Evolutionary conservation across 129 eudicot species (phyloP).

Genomic region (Pulicaria dysenterica): DNA sequence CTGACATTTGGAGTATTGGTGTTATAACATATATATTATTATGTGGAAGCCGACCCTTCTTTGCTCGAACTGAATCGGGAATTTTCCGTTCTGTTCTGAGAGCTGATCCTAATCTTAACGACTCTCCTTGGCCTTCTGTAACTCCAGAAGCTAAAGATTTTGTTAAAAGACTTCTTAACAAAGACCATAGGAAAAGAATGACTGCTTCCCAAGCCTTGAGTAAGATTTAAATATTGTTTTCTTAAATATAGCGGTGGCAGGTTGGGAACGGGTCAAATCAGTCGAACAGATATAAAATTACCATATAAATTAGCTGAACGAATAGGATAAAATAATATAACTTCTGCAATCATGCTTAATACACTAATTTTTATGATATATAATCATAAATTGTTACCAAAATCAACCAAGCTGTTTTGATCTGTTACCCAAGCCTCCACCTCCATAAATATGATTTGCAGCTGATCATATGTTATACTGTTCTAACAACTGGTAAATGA

Average conservation of each 20-base stretch:
- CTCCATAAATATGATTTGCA: too few relatives aligned
- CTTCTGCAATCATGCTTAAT: too few relatives aligned
- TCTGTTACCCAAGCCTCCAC: too few relatives aligned
- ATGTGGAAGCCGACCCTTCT: slow-evolving; percentile 90
- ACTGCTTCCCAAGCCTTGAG: slow-evolving; percentile 79
- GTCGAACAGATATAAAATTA: too few relatives aligned
- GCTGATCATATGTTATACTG: not conserved
- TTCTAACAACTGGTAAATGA: not conserved
- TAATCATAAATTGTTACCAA: too few relatives aligned
- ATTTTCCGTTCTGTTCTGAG: slow-evolving; percentile 82
- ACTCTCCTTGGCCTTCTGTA: slow-evolving; percentile 81
- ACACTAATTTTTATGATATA: too few relatives aligned
- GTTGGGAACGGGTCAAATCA: too few relatives aligned
- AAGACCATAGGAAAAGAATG: slow-evolving; percentile 87
- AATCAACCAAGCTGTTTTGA: too few relatives aligned
- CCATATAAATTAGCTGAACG: too few relatives aligned
- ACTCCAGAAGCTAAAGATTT: slow-evolving; percentile 84
- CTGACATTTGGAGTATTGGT: slow-evolving; percentile 97
- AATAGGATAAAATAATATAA: too few relatives aligned
- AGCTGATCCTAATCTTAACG: slow-evolving; percentile 80
- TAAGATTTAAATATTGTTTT: slow-evolving; percentile 28
- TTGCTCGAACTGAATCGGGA: slow-evolving; percentile 93
- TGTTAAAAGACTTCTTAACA: slow-evolving; percentile 76
- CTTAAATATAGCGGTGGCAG: not conserved
- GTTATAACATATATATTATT: slow-evolving; percentile 77